These are phyloP conservation scores for Albifimbria verrucaria DNA, from an alignment of 2,329 filamentous ascomycete genomes.

Conservation along the genomic window DNA sequence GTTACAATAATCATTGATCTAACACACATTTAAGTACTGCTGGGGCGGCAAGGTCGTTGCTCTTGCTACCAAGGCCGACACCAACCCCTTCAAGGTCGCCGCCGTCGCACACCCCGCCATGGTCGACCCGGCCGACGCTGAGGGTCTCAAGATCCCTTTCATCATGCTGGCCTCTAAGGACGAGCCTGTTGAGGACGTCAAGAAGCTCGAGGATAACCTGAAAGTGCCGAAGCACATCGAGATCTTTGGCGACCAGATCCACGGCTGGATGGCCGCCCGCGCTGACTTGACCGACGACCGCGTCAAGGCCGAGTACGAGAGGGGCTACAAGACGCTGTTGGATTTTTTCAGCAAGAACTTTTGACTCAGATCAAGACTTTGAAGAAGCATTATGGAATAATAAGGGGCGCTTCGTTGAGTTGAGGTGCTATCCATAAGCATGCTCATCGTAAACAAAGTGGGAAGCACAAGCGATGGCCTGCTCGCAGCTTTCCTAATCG, in stretches of 20 bases:
- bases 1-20: no score
- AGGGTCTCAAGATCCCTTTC: constrained; percentile 57
- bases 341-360: constrained; percentile 55
- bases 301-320: constrained; percentile 59
- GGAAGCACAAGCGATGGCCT: no score
- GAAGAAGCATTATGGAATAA: no score
- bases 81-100: constrained; percentile 53
- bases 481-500: no score
- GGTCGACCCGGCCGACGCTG: constrained; percentile 61
- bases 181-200: constrained; percentile 52
- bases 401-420: no score
- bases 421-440: no score
- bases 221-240: constrained; percentile 58
- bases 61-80: constrained; percentile 44
- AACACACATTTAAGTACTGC: constrained; percentile 46
- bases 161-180: constrained; percentile 64
- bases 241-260: constrained; percentile 63
- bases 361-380: constrained; percentile 14
- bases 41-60: constrained; percentile 69
- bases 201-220: constrained; percentile 54
- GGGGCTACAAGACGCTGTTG: constrained; percentile 58
- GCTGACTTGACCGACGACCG: constrained; percentile 53
- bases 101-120: constrained; percentile 58
- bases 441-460: no score
- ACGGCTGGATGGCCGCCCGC: constrained; percentile 72